Base-by-base conservation (phyloP, 106 monocot species). In the Dactylorhiza incarnata region DNA sequence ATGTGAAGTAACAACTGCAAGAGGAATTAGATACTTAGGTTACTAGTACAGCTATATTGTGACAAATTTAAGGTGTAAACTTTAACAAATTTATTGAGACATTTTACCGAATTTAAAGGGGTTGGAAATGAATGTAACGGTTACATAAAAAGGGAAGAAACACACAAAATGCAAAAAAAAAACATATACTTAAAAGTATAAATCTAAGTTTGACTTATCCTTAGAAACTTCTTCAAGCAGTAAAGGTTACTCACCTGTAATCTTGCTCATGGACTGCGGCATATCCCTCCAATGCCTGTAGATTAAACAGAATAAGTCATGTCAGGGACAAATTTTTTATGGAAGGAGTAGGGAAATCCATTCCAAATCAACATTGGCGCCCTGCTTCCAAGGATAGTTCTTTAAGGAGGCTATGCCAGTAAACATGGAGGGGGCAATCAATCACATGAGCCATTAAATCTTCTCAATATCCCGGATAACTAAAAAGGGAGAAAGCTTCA, bases 221-320 rank as follows among this genome's bases (percentile, higher is more conserved):
- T 5, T 72, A 4, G n/a, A 17, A 72, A 22, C 10, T 22, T 23
- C 45, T 61, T 45, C 51, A 52, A 15, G 23, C 20, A 77, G 29
- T 24, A 48, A 51, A 17, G 17, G 68, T 5, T 15, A 89, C 74
- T 82, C 75, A 99, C 94, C 99, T 99, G 79, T 80, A 94, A 85
- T 94, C 88, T 85, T 89, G 86, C 81, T 89, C 88, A 82, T 82
- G 83, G 49, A 80, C 82, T 19, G 79, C 81, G 82, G 82, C 86
- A 82, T 99, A 99, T 77, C 94, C 94, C 87, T 91, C 89, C 79
- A 91, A 83, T 83, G 99, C 94, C 99, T 99, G 99, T 99, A 88
- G 83, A 99, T 91, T 91, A 89, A 99, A 99, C 91, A 99, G 99
- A 97, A 99, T 94, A 99, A 99, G 78, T 73, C 79, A 90, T 88